Evolutionary conservation across 352 stramenopile genomes (phyloP).

Genomic region (Globisporangium paroecandrum): DNA sequence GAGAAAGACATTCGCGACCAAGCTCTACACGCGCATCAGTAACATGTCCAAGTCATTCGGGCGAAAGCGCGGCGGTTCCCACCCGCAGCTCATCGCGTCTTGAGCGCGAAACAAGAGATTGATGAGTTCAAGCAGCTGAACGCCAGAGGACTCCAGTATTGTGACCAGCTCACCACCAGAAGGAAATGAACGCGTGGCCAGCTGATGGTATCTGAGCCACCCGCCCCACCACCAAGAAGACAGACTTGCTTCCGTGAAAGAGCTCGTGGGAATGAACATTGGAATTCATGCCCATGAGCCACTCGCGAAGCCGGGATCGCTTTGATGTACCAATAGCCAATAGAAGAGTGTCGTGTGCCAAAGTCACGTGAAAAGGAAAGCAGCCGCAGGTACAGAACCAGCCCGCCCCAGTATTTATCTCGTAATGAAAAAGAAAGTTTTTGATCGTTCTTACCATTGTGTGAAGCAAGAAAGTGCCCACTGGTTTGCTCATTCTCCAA

Average conservation of each 20-base stretch:
- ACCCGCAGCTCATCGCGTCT: conserved; percentile 17
- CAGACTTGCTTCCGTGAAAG: not conserved
- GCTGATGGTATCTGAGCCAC: not conserved
- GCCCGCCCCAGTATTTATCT: conserved; percentile 15
- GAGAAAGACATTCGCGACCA: conserved; percentile 57
- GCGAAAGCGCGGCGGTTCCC: conserved; percentile 20
- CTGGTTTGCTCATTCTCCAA: too few species aligned
- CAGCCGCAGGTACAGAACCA: not conserved
- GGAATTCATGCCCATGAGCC: conserved; percentile 15
- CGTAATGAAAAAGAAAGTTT: not conserved
- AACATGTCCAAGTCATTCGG: conserved; percentile 37
- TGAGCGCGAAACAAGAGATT: not conserved
- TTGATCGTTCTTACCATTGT: not conserved
- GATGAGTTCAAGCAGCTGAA: not conserved
- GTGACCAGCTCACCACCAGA: not conserved
- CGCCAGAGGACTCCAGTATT: not conserved
- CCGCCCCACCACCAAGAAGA: not conserved
- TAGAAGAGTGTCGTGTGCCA: conserved; percentile 7
- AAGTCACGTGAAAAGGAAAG: not conserved
- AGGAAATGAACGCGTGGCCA: not conserved
- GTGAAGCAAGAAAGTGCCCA: not conserved
- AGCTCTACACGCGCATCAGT: conserved; percentile 48
- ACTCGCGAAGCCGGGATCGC: not conserved
- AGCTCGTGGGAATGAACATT: conserved; percentile 15
- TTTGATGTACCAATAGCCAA: conserved; percentile 18